Evolutionary conservation across 2,329 filamentous ascomycete genomes (phyloP), one percentile per base, ranked within the genome.

Genomic region (Nigrospora oryzae): DNA sequence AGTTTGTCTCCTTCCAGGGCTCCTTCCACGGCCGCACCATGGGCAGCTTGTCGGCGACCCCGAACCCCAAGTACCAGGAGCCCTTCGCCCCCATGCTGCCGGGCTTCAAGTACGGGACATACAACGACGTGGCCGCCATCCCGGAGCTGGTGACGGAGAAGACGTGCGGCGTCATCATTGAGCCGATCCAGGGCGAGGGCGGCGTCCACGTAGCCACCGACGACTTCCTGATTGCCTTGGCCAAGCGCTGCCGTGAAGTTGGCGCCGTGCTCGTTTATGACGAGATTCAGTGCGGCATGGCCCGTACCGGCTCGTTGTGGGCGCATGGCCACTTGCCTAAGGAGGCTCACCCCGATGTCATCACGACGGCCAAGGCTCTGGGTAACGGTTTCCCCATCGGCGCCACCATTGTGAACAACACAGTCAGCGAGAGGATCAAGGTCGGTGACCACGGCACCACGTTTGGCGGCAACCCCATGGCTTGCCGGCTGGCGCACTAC

Each of bases 21-120:
- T 90, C 88, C 35, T 98, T 98, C 75, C 93, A 98, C 66, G 93
- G 93, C 56, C 84, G 93, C 47, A 97, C 93, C 14, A 95, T 97
- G 88, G 93, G 93, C 42, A 83, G 84, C 46, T 70, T 98, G 38
- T 95, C 88, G n/a, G 93, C 93, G 11, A 98, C 93, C 5, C 93
- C 90, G 40, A 98, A 97, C 68, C 88, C 89, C 15, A 98, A 98
- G 66, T 98, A 98, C 68, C 93, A 98, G 68, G 80, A 84, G 55
- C 93, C 93, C 0, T 98, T 98, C 61, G 75, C 87, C 13, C 93
- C 93, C 34, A 96, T 98, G 90, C 71, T 98, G 1, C 91, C 93
- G 0, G 93, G 93, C 2, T 97, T 95, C 71, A 81, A 73, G 60
- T 89, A 93, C 59, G 91, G 89, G 43, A 83, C 71, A 8, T 94